Conservation (phyloP, 495 filamentous ascomycete genomes). For the Saxophila tyrrhenica region DNA sequence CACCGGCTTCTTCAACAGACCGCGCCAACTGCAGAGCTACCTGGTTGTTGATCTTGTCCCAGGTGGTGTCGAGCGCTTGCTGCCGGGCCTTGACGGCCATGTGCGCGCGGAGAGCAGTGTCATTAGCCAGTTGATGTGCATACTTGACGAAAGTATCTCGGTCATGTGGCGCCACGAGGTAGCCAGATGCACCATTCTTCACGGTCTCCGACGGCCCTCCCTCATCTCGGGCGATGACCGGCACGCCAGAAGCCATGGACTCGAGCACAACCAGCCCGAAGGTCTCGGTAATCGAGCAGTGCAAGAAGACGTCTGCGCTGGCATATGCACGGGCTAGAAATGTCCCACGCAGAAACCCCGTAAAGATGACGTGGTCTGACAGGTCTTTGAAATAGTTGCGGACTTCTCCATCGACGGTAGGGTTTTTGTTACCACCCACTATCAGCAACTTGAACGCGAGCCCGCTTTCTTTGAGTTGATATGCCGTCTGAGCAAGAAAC, state of each 20-base stretch:
- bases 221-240: slow-evolving; percentile 51
- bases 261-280: slow-evolving; percentile 56
- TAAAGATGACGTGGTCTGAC: slow-evolving; percentile 42
- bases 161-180: slow-evolving; percentile 43
- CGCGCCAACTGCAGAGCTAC: slow-evolving; percentile 47
- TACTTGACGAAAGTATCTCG: slow-evolving; percentile 40
- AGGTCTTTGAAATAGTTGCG: slow-evolving; percentile 39
- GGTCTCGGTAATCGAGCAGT: slow-evolving; percentile 55
- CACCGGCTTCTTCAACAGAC: slow-evolving; percentile 13
- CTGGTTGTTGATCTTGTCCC: slow-evolving; percentile 53
- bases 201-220: slow-evolving; percentile 55
- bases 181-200: slow-evolving; percentile 43
- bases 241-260: slow-evolving; percentile 53
- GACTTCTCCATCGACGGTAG: slow-evolving; percentile 43
- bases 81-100: slow-evolving; percentile 35
- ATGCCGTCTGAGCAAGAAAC: slow-evolving; percentile 43
- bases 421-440: slow-evolving; percentile 51
- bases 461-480: slow-evolving; percentile 38
- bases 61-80: slow-evolving; percentile 47
- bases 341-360: slow-evolving; percentile 45
- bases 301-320: slow-evolving; percentile 49
- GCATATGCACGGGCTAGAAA: slow-evolving; percentile 47
- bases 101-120: slow-evolving; percentile 27
- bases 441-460: slow-evolving; percentile 48
- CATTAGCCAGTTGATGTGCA: slow-evolving; percentile 32